Evolutionary conservation across 805 yeast species (phyloP).

Genomic region (Zygosaccharomyces siamensis): DNA sequence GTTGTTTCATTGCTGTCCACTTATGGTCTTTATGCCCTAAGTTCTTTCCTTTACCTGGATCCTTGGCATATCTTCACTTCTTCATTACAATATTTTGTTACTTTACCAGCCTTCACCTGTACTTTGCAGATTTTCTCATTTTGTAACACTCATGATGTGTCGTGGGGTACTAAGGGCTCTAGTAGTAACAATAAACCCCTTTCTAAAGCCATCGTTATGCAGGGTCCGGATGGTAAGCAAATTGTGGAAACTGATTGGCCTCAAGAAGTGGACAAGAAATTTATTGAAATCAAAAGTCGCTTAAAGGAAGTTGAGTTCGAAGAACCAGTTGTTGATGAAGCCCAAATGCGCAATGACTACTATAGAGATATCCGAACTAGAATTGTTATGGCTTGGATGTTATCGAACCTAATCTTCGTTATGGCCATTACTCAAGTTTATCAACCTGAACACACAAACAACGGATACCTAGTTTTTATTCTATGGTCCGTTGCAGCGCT

Average conservation of each 20-base stretch:
- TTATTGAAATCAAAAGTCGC: constrained; percentile 35
- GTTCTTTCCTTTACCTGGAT: constrained; percentile 81
- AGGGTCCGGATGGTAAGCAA: constrained; percentile 77
- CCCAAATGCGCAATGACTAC: constrained; percentile 61
- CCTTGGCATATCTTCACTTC: constrained; percentile 96
- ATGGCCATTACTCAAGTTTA: constrained; percentile 87
- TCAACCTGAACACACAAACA: constrained; percentile 57
- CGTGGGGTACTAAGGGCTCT: constrained; percentile 99
- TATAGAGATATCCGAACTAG: constrained; percentile 92
- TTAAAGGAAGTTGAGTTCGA: constrained; percentile 34
- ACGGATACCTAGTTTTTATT: constrained; percentile 76
- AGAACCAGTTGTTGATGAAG: constrained; percentile 28
- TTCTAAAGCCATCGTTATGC: constrained; percentile 77
- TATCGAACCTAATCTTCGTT: constrained; percentile 71
- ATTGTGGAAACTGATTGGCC: constrained; percentile 57
- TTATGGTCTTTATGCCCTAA: constrained; percentile 78
- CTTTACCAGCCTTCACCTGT: constrained; percentile 89
- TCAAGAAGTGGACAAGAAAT: constrained; percentile 37
- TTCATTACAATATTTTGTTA: constrained; percentile 77
- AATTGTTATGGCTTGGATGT: constrained; percentile 93
- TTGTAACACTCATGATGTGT: constrained; percentile 96
- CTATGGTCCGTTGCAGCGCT: constrained; percentile 89
- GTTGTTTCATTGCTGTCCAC: constrained; percentile 85
- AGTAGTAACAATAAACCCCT: constrained; percentile 62
- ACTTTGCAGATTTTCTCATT: constrained; percentile 93